A percentile compares a stretch with the other conserved stretches of the same genome.
These are phyloP conservation scores for Aphanomyces cochlioides DNA, from an alignment of 352 stramenopile species.

Conservation along the genomic window DNA sequence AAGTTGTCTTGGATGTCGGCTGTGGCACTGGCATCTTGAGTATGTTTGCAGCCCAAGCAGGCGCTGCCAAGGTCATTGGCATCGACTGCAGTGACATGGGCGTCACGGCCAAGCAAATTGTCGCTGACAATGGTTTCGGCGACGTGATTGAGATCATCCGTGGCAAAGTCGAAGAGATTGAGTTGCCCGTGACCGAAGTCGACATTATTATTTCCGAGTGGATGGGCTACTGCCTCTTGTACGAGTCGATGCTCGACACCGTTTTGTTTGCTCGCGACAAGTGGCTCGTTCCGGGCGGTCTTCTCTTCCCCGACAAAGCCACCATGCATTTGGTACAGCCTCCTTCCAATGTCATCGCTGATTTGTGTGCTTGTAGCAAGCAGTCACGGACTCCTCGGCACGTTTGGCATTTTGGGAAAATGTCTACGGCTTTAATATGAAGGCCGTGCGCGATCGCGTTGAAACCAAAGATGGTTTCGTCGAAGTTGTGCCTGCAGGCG, in stretches of 20 bases:
- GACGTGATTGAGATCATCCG: conserved; percentile 91
- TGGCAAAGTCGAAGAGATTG: conserved; percentile 93
- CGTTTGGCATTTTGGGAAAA: conserved; percentile 93
- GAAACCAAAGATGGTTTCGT: conserved; percentile 95
- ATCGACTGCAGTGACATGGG: conserved; percentile 95
- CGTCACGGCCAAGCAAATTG: conserved; percentile 92
- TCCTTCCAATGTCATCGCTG: conserved; percentile 34
- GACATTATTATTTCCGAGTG: conserved; percentile 98
- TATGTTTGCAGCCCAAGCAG: conserved; percentile 95
- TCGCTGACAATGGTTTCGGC: conserved; percentile 90
- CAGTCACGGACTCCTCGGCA: conserved; percentile 59
- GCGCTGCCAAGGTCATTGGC: conserved; percentile 88
- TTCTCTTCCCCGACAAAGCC: conserved; percentile 97
- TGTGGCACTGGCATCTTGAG: conserved; percentile 97
- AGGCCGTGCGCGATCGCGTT: conserved; percentile 91
- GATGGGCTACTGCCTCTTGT: conserved; percentile 98
- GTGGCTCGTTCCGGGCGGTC: conserved; percentile 90
- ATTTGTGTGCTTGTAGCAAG: conserved; percentile 37
- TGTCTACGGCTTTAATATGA: conserved; percentile 99
- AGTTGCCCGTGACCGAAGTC: conserved; percentile 91
- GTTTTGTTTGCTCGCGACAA: conserved; percentile 96
- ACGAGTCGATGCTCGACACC: conserved; percentile 98
- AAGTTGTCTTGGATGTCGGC: conserved; percentile 96
- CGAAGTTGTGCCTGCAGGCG: conserved; percentile 88
- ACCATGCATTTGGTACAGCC: conserved; percentile 89